Evolutionary conservation across 306 rosid genomes (phyloP), one percentile per base, ranked within the genome.

Genomic region (Lathyrus sativus): DNA sequence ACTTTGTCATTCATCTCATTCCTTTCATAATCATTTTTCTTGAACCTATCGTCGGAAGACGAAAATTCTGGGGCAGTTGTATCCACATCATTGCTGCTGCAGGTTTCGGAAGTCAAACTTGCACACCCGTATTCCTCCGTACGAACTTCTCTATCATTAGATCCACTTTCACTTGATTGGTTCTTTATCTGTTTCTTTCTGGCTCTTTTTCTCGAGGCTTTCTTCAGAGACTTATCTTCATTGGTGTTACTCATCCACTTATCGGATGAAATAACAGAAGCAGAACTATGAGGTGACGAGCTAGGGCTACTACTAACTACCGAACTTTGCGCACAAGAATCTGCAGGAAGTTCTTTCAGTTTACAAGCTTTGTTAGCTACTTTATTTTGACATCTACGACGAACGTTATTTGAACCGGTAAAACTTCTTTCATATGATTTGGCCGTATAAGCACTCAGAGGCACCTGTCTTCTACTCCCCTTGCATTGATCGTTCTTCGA

Each of bases 131-230:
- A 77, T 63, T 69, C 87, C 81, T 74, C 85, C 24, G 75, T 24
- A 51, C 70, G 81, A 71, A 67, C 83, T 74, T 86, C 95, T 0
- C 29, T 69, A 62, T 84, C 88, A 15, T 76, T 67, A 42, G 81
- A 73, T 74, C 74, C 75, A 62, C 78, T 51, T 29, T 83, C 82
- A 78, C 72, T 70, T 22, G 70, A 59, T 72, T 43, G 63, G 82
- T 88, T 85, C 95, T 80, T 85, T 72, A 61, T 74, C 64, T 73
- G 76, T 68, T 82, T 91, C 88, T 82, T 87, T 80, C 72, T 84
- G 13, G 67, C 53, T 78, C 72, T 80, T 78, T 73, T 91, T 74
- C 49, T 85, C 3, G 85, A 60, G 63, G 63, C 85, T 84, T 79
- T 89, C 67, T 83, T 87, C 68, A 65, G 45, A 51, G 69, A 73